Evolutionary conservation across 352 stramenopile genomes (phyloP).

Genomic region (Globisporangium polare): DNA sequence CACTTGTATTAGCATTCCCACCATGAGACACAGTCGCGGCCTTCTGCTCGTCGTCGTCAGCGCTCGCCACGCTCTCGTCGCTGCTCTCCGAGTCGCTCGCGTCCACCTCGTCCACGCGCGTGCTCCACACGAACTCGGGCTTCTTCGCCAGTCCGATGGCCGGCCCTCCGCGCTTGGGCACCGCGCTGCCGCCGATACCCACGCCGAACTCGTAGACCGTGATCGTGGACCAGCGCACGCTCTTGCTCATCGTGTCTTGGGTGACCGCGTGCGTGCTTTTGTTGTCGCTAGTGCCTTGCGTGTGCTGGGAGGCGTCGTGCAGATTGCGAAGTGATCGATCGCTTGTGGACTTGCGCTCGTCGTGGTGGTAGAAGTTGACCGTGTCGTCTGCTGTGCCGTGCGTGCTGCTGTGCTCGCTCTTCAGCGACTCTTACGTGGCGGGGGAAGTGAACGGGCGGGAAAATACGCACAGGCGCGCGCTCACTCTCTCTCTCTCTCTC

Average conservation of each 20-base stretch:
- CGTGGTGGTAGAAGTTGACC: not conserved
- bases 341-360: not conserved
- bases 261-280: not conserved
- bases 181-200: conserved; percentile 41
- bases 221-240: conserved; percentile 52
- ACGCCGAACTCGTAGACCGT: conserved; percentile 70
- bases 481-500: not conserved
- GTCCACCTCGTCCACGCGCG: conserved; percentile 34
- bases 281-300: not conserved
- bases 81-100: conserved; percentile 10
- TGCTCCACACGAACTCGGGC: conserved; percentile 40
- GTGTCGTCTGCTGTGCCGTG: not conserved
- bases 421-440: not conserved
- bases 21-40: not conserved
- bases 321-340: conserved; percentile 6
- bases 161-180: conserved; percentile 43
- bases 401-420: not conserved
- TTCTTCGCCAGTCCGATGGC: conserved; percentile 44
- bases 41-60: conserved; percentile 3
- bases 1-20: not conserved
- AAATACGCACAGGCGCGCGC: conserved; percentile 6
- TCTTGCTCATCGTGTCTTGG: not conserved
- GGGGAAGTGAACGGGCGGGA: conserved; percentile 1
- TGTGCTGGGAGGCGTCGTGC: too few relatives aligned
- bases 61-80: not conserved